Conservation (phyloP, 73 alveolate species). For the Tetrahymena borealis region DNA sequence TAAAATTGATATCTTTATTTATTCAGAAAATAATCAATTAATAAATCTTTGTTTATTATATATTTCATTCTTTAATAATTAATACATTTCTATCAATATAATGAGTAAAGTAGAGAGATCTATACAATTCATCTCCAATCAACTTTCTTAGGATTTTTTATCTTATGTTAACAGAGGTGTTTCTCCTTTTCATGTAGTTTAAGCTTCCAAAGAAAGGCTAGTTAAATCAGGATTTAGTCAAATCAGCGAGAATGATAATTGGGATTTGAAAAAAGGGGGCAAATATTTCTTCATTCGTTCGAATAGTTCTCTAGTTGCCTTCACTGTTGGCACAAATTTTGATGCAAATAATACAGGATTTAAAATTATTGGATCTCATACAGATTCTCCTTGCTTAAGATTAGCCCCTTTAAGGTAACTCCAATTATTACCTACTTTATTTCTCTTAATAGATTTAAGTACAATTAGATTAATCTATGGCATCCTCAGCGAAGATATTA, state of each 20-base stretch:
- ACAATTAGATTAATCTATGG: too few relatives aligned
- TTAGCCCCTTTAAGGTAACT: constrained; percentile 74
- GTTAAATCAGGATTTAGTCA: constrained; percentile 69
- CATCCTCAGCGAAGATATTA: too few relatives aligned
- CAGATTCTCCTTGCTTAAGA: constrained; percentile 93
- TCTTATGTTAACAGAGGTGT: constrained; percentile 56
- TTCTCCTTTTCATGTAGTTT: constrained; percentile 92
- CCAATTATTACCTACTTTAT: neutral
- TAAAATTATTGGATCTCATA: constrained; percentile 92
- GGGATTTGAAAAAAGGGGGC: constrained; percentile 87
- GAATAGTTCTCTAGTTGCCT: constrained; percentile 87
- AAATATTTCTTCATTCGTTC: constrained; percentile 88
- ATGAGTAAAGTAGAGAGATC: neutral
- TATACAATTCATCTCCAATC: constrained; percentile 3
- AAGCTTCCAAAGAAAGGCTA: constrained; percentile 70
- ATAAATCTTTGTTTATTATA: too few relatives aligned
- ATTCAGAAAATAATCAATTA: too few relatives aligned
- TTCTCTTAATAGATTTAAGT: neutral
- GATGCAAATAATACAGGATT: constrained; percentile 56
- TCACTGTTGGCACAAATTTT: constrained; percentile 75
- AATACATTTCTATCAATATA: neutral
- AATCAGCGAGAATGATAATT: constrained; percentile 73
- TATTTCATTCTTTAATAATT: too few relatives aligned
- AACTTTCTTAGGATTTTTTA: constrained; percentile 47
- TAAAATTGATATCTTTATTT: too few relatives aligned